Evolutionary conservation across 106 monocot species (phyloP).

Genomic region (Dendrobium officinale): DNA sequence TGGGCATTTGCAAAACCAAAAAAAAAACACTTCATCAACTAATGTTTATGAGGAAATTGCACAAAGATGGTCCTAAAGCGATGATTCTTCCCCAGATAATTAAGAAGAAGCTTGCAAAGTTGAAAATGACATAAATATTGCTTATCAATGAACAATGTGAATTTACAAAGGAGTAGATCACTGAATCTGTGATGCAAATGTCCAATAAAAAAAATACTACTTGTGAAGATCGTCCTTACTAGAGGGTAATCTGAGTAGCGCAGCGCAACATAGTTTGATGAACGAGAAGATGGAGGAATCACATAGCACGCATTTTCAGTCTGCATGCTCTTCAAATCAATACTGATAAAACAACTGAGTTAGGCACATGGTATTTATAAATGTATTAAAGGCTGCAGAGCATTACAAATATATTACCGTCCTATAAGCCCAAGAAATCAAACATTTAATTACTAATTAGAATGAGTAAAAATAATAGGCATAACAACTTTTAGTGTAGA

Average conservation of each 20-base stretch:
- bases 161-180: neutral
- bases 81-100: neutral
- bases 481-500: neutral
- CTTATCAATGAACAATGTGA: neutral
- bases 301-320: conserved; percentile 31
- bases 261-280: conserved; percentile 41
- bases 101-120: neutral
- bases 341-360: conserved; percentile 25
- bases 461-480: neutral
- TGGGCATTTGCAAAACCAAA: neutral
- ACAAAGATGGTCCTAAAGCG: neutral
- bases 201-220: neutral
- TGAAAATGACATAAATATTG: neutral
- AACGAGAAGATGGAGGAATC: conserved; percentile 45
- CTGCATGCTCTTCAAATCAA: conserved; percentile 66
- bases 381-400: neutral
- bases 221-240: neutral
- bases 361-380: neutral
- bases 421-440: neutral
- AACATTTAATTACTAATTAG: neutral
- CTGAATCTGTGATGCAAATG: neutral
- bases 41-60: neutral
- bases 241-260: conserved; percentile 40
- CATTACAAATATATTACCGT: neutral
- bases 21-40: neutral